These are phyloP conservation scores for Erysiphe pulchra DNA, from an alignment of 2,329 filamentous ascomycete genomes.

Conservation along the genomic window DNA sequence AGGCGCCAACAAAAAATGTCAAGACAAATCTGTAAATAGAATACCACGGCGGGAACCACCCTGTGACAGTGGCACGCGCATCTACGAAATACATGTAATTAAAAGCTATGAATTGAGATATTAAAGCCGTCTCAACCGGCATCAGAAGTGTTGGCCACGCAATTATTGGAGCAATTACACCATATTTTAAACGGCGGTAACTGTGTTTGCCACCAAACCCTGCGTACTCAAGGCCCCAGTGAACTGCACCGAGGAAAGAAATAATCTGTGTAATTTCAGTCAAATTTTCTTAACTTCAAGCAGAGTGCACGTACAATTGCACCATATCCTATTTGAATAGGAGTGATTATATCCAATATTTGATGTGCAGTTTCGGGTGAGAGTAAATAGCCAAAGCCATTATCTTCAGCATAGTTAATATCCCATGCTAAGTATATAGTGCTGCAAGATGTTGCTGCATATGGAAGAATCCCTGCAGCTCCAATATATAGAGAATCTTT, in stretches of 20 bases:
- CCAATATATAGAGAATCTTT: conserved; percentile 42
- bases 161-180: conserved; percentile 50
- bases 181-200: conserved; percentile 60
- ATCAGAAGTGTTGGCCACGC: conserved; percentile 80
- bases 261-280: conserved; percentile 33
- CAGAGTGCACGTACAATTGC: conserved; percentile 33
- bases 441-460: conserved; percentile 57
- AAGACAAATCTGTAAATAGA: conserved; percentile 73
- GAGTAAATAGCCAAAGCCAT: conserved; percentile 37
- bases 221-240: conserved; percentile 77
- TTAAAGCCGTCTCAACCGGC: conserved; percentile 63
- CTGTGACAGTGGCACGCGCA: conserved; percentile 40
- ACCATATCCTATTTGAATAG: conserved; percentile 73
- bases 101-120: conserved; percentile 66
- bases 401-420: conserved; percentile 39
- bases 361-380: conserved; percentile 42
- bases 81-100: conserved; percentile 70
- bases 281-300: not conserved
- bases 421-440: conserved; percentile 68
- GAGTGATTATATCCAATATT: conserved; percentile 52
- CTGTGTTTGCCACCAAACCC: conserved; percentile 39
- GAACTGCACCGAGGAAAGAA: conserved; percentile 78
- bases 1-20: conserved; percentile 65
- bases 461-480: conserved; percentile 59
- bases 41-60: conserved; percentile 74